Evolutionary conservation across 2,329 filamentous ascomycete genomes (phyloP).

Genomic region (Hirsutella rhossiliensis): DNA sequence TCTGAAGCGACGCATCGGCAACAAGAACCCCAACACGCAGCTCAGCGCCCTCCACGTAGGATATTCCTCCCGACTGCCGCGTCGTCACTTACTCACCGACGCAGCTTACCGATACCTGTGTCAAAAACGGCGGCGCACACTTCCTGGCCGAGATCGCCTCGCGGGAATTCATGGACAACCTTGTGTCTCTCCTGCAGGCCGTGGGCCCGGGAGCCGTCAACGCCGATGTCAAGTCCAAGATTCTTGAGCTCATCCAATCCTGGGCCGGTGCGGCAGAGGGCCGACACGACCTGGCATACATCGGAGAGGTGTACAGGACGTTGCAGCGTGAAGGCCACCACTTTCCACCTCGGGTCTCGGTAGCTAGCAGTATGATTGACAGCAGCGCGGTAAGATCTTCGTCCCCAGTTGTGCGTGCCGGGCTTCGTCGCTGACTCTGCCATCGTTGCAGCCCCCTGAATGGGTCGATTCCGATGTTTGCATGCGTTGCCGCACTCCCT

Average conservation of each 20-base stretch:
- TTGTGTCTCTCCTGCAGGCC: slow-evolving; percentile 79
- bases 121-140: slow-evolving; percentile 94
- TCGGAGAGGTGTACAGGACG: slow-evolving; percentile 74
- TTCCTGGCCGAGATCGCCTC: slow-evolving; percentile 94
- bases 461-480: slow-evolving; percentile 98
- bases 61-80: background rate
- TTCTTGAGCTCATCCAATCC: slow-evolving; percentile 83
- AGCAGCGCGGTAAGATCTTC: slow-evolving; percentile 66
- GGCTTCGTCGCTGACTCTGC: background rate
- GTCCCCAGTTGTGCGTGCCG: slow-evolving; percentile 7
- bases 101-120: slow-evolving; percentile 92
- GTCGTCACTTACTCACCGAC: slow-evolving; percentile 1
- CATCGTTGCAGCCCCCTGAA: slow-evolving; percentile 61
- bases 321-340: slow-evolving; percentile 76
- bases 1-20: slow-evolving; percentile 84
- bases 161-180: slow-evolving; percentile 95
- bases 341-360: slow-evolving; percentile 76
- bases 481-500: slow-evolving; percentile 91
- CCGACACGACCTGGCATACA: slow-evolving; percentile 70
- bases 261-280: slow-evolving; percentile 88
- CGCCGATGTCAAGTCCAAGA: slow-evolving; percentile 75
- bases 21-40: slow-evolving; percentile 96
- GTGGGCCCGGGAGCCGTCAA: slow-evolving; percentile 66
- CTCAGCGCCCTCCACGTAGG: slow-evolving; percentile 82
- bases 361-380: slow-evolving; percentile 96